Evolutionary conservation across 352 stramenopile species (phyloP).

Genomic region (Phytopythium chamaehyphon): DNA sequence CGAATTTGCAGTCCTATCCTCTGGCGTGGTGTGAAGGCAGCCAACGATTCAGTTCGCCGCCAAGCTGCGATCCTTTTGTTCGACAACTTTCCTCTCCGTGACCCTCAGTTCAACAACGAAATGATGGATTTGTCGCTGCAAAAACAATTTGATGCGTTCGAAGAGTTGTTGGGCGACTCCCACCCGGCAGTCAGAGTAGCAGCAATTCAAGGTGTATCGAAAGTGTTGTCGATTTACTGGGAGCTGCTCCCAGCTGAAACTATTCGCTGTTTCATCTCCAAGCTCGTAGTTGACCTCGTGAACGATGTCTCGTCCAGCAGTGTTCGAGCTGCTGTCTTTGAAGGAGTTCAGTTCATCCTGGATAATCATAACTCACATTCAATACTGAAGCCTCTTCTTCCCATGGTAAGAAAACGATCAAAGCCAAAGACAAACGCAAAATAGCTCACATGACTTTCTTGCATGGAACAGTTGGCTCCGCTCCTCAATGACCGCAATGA

Average conservation of each 20-base stretch:
- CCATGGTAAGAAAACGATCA: slow-evolving; percentile 81
- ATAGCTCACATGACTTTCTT: too few relatives aligned
- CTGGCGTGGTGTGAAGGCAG: slow-evolving; percentile 79
- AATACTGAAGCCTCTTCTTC: slow-evolving; percentile 79
- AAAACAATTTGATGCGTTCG: slow-evolving; percentile 83
- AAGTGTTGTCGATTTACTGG: slow-evolving; percentile 83
- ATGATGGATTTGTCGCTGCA: slow-evolving; percentile 70
- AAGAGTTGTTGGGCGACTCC: slow-evolving; percentile 68
- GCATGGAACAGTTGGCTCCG: slow-evolving; percentile 45
- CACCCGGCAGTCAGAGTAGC: slow-evolving; percentile 74
- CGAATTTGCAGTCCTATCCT: slow-evolving; percentile 80
- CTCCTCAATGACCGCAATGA: slow-evolving; percentile 85
- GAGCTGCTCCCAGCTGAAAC: slow-evolving; percentile 76
- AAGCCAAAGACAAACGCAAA: too few relatives aligned
- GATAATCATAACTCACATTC: slow-evolving; percentile 85
- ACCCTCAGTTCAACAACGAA: slow-evolving; percentile 73
- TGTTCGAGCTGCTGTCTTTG: slow-evolving; percentile 80
- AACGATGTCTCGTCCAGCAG: slow-evolving; percentile 71
- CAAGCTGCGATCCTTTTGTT: slow-evolving; percentile 81
- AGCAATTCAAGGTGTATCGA: slow-evolving; percentile 75
- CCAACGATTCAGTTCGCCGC: slow-evolving; percentile 78
- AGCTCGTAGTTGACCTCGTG: slow-evolving; percentile 76
- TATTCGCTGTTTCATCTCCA: slow-evolving; percentile 79
- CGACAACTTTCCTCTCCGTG: slow-evolving; percentile 79
- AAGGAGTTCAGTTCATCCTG: slow-evolving; percentile 81